Evolutionary conservation across 2,329 filamentous ascomycete species (phyloP), one percentile per base, ranked within the genome.

Genomic region (Trichoderma atroviride): DNA sequence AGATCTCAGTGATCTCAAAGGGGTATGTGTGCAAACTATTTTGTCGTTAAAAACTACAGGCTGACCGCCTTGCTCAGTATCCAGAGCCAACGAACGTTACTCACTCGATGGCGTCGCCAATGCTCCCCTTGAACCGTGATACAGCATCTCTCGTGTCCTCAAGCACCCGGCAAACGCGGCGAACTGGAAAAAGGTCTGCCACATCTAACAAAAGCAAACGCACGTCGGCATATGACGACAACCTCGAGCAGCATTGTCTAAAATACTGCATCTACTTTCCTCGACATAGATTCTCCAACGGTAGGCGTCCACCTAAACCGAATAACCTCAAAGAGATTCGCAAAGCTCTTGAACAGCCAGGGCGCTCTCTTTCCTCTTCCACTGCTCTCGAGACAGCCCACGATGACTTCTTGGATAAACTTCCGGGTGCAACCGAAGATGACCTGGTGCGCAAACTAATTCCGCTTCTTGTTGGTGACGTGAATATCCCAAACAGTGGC

Each of bases 321-420:
- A 27, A 4, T 1, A 70, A 71, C 43, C n/a, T 69, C 24, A 53
- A 62, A 6, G 53, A 52, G 19, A 64, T 68, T 35, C 66, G 19
- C 11, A n/a, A 47, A 11, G 35, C n/a, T 5, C 35, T 72, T 1
- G 2, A 33, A 24, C 9, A 14, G 22, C 14, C 31, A 5, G 56
- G 70, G 37, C 2, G 13, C n/a, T 69, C 62, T 24, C 63, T 71
- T 35, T 71, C 68, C 3, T 68, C 70, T 61, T 71, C 70, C 5
- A 40, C 37, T 7, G 40, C 70, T 16, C 27, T 47, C 31, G 47
- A 70, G 19, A 53, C 63, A 11, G 59, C 22, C 1, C 61, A 70
- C 29, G 47, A 33, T 5, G 47, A 66, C 3, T 68, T 70, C 27
- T n/a, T 61, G 19, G 37, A 31, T 2, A 70, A 69, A 27, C 56